Evolutionary conservation across 2,329 filamentous ascomycete species (phyloP).

Genomic region (Onygena corvina): DNA sequence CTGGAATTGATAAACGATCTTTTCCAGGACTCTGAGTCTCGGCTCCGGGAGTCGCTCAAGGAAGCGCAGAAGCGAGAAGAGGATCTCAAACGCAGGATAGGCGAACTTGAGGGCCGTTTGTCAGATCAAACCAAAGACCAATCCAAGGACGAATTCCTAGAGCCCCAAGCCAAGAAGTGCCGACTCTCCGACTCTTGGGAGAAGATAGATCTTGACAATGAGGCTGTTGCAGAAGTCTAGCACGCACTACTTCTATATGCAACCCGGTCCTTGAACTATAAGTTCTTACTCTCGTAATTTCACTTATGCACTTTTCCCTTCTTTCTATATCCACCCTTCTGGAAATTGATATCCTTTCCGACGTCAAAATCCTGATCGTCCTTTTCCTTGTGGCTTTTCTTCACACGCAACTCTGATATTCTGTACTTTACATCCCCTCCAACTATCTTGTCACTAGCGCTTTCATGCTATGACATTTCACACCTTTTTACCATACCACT

Average conservation of each 20-base stretch:
- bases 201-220: neutral
- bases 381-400: neutral
- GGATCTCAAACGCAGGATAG: slow-evolving; percentile 67
- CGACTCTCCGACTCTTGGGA: slow-evolving; percentile 33
- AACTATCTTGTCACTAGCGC: neutral
- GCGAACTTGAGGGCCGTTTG: slow-evolving; percentile 55
- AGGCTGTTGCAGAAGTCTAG: slow-evolving; percentile 5
- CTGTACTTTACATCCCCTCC: neutral
- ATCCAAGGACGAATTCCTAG: slow-evolving; percentile 26
- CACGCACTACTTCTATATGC: slow-evolving; percentile 6
- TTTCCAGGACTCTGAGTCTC: slow-evolving; percentile 50
- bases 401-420: neutral
- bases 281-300: neutral
- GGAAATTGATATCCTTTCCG: neutral
- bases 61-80: slow-evolving; percentile 69
- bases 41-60: slow-evolving; percentile 54
- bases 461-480: neutral
- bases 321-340: neutral
- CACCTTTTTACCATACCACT: slow-evolving; percentile 1
- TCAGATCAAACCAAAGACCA: slow-evolving; percentile 20
- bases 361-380: neutral
- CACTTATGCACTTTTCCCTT: neutral
- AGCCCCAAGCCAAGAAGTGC: slow-evolving; percentile 45
- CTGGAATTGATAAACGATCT: slow-evolving; percentile 88
- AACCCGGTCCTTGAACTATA: no score